Evolutionary conservation across 495 filamentous ascomycete species (phyloP).

Genomic region (Durotheca rogersii): DNA sequence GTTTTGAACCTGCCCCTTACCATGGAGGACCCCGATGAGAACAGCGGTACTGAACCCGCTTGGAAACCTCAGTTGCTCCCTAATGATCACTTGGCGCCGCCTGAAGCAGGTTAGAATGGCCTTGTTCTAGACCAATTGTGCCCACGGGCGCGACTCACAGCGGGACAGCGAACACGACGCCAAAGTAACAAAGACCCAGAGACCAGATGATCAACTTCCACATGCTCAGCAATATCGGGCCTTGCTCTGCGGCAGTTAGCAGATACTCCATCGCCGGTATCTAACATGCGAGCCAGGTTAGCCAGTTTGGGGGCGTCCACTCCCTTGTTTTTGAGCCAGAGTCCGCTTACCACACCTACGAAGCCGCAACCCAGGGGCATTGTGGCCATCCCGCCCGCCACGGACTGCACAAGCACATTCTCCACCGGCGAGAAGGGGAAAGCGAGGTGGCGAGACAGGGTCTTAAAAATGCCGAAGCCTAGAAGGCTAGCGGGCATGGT

Average conservation of each 20-base stretch:
- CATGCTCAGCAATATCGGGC: slow-evolving; percentile 69
- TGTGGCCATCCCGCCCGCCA: slow-evolving; percentile 90
- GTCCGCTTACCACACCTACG: slow-evolving; percentile 63
- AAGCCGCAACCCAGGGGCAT: slow-evolving; percentile 98
- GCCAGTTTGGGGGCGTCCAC: slow-evolving; percentile 32
- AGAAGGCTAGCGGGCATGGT: slow-evolving; percentile 90
- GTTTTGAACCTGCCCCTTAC: slow-evolving; percentile 42
- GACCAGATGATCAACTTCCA: slow-evolving; percentile 85
- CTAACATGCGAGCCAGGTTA: slow-evolving; percentile 13
- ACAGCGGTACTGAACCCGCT: slow-evolving; percentile 93
- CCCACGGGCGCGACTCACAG: slow-evolving; percentile 33
- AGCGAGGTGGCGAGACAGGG: slow-evolving; percentile 64
- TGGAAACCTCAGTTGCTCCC: slow-evolving; percentile 90
- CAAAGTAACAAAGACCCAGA: slow-evolving; percentile 89
- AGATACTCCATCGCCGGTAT: slow-evolving; percentile 90
- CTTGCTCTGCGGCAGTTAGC: slow-evolving; percentile 70
- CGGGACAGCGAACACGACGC: slow-evolving; percentile 93
- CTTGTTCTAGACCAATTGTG: background rate
- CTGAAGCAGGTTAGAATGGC: slow-evolving; percentile 39
- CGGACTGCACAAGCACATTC: slow-evolving; percentile 96
- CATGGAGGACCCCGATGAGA: slow-evolving; percentile 86
- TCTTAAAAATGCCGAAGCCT: slow-evolving; percentile 94
- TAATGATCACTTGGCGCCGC: slow-evolving; percentile 83
- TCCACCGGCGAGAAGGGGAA: slow-evolving; percentile 91
- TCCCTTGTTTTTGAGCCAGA: background rate